These are phyloP conservation scores for Phytophthora agathidicida DNA, from an alignment of 352 stramenopile genomes.

Conservation along the genomic window DNA sequence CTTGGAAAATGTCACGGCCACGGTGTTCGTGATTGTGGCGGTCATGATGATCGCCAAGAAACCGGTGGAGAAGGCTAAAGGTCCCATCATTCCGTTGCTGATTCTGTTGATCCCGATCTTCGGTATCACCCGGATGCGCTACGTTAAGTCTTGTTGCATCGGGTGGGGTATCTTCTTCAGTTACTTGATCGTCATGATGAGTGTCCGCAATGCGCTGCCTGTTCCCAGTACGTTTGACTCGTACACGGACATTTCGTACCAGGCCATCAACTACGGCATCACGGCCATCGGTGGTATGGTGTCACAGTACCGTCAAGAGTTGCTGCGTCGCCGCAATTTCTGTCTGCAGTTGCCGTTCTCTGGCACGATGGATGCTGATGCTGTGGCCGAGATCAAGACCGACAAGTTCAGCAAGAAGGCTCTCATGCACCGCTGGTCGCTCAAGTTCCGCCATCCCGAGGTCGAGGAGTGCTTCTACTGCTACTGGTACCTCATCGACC, in stretches of 20 bases:
- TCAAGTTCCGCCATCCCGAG: slow-evolving; percentile 73
- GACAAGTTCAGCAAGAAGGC: slow-evolving; percentile 77
- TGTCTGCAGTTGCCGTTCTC: slow-evolving; percentile 79
- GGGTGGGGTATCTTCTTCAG: slow-evolving; percentile 75
- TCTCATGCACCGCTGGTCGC: slow-evolving; percentile 71
- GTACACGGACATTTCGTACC: slow-evolving; percentile 80
- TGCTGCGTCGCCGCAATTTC: slow-evolving; percentile 78
- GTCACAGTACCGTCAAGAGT: slow-evolving; percentile 84
- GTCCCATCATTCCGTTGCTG: slow-evolving; percentile 75
- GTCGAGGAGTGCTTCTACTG: slow-evolving; percentile 85
- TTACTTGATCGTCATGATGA: slow-evolving; percentile 69
- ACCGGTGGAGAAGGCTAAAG: slow-evolving; percentile 68
- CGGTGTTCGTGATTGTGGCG: slow-evolving; percentile 65
- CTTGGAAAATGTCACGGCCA: slow-evolving; percentile 68
- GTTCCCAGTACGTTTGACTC: slow-evolving; percentile 54
- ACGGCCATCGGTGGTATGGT: slow-evolving; percentile 82
- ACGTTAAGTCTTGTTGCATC: slow-evolving; percentile 72
- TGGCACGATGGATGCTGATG: slow-evolving; percentile 69
- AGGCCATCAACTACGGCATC: slow-evolving; percentile 86
- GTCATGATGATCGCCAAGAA: slow-evolving; percentile 83
- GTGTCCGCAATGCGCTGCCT: slow-evolving; percentile 46
- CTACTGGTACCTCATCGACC: slow-evolving; percentile 89
- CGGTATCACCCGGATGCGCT: slow-evolving; percentile 85
- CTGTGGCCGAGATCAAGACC: slow-evolving; percentile 60
- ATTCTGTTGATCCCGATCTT: slow-evolving; percentile 86